phyloP scores from a whole-genome alignment of 768 basidiomycete genomes.

The Grammothele lineata region DNA sequence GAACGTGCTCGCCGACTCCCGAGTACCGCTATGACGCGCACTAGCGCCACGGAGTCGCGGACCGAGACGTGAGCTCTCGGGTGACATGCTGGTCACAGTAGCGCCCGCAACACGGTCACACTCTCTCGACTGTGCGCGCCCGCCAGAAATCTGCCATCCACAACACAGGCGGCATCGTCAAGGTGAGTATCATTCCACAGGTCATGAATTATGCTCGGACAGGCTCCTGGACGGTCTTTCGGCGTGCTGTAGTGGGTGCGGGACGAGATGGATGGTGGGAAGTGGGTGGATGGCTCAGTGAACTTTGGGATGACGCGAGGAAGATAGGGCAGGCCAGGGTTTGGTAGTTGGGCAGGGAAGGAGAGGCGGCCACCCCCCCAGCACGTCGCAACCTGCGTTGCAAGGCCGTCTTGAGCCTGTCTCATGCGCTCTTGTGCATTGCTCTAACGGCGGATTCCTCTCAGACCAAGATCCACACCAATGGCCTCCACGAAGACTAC shows the following conservation, averaged over 20 bases:
- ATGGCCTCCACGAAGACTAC: constrained; percentile 70
- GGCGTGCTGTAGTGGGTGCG: constrained; percentile 1
- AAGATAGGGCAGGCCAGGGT: not conserved
- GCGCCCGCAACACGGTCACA: no score
- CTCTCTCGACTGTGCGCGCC: constrained; percentile 3
- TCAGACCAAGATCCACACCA: constrained; percentile 17
- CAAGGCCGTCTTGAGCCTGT: no score
- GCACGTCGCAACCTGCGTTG: no score
- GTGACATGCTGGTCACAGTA: no score
- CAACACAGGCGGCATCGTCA: constrained; percentile 26
- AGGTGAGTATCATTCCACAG: constrained; percentile 23
- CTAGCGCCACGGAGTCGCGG: no score
- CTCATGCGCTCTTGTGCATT: no score
- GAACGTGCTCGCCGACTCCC: no score
- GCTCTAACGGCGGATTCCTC: no score
- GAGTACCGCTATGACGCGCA: no score
- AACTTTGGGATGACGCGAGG: constrained; percentile 16
- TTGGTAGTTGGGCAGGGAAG: not conserved
- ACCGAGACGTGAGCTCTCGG: no score
- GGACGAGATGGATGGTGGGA: not conserved
- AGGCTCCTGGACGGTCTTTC: constrained; percentile 6
- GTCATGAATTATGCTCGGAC: constrained; percentile 8
- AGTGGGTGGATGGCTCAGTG: constrained; percentile 18
- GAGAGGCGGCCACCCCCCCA: no score
- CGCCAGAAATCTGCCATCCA: constrained; percentile 17